These are phyloP conservation scores for Barbatosphaeria neglecta DNA, from an alignment of 495 filamentous ascomycete species.

Conservation along the genomic window DNA sequence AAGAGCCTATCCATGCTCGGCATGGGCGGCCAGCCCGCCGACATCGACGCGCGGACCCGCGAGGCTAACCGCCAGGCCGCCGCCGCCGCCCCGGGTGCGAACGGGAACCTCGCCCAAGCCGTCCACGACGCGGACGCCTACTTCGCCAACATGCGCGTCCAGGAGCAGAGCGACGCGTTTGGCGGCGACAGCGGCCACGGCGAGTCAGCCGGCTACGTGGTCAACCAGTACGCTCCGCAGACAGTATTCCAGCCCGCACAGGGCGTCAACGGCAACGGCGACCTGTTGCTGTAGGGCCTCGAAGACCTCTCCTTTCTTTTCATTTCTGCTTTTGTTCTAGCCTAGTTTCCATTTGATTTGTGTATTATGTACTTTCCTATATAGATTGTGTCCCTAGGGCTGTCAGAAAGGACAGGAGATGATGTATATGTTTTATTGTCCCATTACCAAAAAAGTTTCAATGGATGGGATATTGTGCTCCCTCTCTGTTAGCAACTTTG, in stretches of 20 bases:
- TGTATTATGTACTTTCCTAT: too few species aligned
- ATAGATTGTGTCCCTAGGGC: too few species aligned
- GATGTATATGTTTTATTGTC: too few species aligned
- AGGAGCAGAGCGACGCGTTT: conserved; percentile 35
- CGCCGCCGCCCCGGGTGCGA: conserved; percentile 7
- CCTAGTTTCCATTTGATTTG: too few species aligned
- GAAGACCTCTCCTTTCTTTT: background rate
- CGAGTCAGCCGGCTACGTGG: conserved; percentile 45
- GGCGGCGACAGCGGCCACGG: conserved; percentile 26
- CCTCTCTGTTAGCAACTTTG: too few species aligned
- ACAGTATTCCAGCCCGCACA: conserved; percentile 43
- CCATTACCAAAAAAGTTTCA: too few species aligned
- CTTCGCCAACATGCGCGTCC: conserved; percentile 59
- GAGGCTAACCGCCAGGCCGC: conserved; percentile 10
- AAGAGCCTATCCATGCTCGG: conserved; percentile 41
- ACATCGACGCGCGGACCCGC: conserved; percentile 16
- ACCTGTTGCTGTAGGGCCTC: conserved; percentile 46
- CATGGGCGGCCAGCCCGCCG: conserved; percentile 36
- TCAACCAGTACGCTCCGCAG: conserved; percentile 56
- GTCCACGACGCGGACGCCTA: conserved; percentile 76
- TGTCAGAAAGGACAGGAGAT: too few species aligned
- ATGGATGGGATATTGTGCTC: too few species aligned
- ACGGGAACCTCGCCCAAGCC: conserved; percentile 49
- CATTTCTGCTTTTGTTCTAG: background rate
- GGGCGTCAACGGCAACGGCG: conserved; percentile 38